Percentiles rank a stretch among this genome's conserved stretches.
Evolutionary conservation across 2,329 filamentous ascomycete genomes (phyloP).

Genomic region (Neopestalotiopsis rosae): DNA sequence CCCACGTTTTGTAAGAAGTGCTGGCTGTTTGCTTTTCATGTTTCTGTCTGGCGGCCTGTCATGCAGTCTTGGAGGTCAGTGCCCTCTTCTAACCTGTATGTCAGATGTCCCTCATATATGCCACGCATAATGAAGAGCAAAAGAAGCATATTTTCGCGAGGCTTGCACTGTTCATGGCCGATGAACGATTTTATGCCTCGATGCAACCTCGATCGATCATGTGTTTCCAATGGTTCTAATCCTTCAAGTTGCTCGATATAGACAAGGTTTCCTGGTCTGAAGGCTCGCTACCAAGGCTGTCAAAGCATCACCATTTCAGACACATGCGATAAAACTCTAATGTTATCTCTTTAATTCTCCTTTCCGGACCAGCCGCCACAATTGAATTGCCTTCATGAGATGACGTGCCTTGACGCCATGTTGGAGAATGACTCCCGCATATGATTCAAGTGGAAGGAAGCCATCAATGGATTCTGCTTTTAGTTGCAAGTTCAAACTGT

Average conservation of each 20-base stretch:
- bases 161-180: no score
- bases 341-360: background rate
- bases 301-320: background rate
- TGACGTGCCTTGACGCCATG: background rate
- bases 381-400: background rate
- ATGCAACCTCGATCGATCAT: background rate
- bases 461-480: no score
- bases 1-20: no score
- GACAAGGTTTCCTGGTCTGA: background rate
- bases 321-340: background rate
- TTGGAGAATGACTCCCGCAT: background rate
- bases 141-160: background rate
- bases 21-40: background rate
- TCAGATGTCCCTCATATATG: background rate
- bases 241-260: background rate
- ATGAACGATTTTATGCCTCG: background rate
- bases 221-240: background rate
- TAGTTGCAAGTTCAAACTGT: no score
- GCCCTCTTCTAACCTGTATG: background rate
- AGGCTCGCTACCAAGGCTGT: background rate
- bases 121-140: background rate
- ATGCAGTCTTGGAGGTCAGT: constrained; percentile 4
- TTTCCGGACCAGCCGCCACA: background rate
- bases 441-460: no score
- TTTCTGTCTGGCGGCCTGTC: background rate